These are phyloP conservation scores for Mortierella claussenii DNA, from an alignment of 192 early-diverging fungal species.

Conservation along the genomic window DNA sequence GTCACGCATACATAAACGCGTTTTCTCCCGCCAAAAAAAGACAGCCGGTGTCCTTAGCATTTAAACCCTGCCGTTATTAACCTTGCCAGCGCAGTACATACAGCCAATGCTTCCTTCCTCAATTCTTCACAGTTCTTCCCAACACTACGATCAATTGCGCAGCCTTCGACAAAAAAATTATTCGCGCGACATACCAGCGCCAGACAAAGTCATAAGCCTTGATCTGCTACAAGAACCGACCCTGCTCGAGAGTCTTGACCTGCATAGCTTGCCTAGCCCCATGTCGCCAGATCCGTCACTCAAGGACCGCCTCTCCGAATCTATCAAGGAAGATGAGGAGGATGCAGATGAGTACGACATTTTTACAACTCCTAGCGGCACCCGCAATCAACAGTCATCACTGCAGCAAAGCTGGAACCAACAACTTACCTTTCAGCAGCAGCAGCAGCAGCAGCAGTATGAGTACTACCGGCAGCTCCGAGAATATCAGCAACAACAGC, in stretches of 20 bases:
- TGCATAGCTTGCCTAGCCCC: slow-evolving; percentile 15
- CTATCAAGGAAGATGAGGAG: slow-evolving; percentile 28
- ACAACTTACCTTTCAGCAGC: background rate
- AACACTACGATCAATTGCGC: too few species aligned
- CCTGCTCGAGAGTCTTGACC: slow-evolving; percentile 8
- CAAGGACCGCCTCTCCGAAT: slow-evolving; percentile 6
- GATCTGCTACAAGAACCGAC: too few species aligned
- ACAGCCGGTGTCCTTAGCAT: too few species aligned
- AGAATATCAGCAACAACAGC: slow-evolving; percentile 5
- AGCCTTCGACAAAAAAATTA: too few species aligned
- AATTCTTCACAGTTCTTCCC: too few species aligned
- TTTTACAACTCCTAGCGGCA: background rate
- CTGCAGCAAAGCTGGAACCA: background rate
- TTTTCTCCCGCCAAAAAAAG: too few species aligned
- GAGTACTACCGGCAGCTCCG: slow-evolving; percentile 1
- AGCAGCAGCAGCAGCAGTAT: background rate
- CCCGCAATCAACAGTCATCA: background rate
- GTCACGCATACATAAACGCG: too few species aligned
- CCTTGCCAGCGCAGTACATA: too few species aligned
- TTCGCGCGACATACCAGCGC: too few species aligned
- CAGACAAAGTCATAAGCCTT: too few species aligned
- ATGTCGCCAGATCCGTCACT: slow-evolving; percentile 30
- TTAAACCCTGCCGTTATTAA: too few species aligned
- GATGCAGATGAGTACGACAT: slow-evolving; percentile 34
- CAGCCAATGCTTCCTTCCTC: too few species aligned